Conservation (phyloP, 73 alveolate genomes). For the Blepharisma stoltei region DNA sequence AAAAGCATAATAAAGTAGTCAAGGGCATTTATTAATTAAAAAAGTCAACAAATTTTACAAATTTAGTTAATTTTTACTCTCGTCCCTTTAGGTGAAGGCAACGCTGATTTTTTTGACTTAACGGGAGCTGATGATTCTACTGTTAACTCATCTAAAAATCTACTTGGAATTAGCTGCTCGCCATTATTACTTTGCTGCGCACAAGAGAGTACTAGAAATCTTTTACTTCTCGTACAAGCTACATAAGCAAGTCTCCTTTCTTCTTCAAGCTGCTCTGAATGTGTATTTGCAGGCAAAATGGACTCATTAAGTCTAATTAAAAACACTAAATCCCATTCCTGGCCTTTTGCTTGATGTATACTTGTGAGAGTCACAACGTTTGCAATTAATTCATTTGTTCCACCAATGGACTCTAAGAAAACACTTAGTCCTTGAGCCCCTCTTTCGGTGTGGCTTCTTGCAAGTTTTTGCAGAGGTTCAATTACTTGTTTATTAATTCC, state of each 20-base stretch:
- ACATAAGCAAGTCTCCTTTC: constrained; percentile 83
- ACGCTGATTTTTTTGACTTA: too few relatives aligned
- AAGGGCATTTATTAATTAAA: too few relatives aligned
- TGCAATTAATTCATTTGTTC: background rate
- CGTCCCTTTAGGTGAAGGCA: too few relatives aligned
- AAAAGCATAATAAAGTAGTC: too few relatives aligned
- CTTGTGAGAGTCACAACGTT: background rate
- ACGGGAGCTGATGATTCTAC: background rate
- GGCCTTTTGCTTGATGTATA: constrained; percentile 24
- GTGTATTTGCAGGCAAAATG: background rate
- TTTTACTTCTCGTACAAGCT: constrained; percentile 70
- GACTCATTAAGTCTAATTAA: constrained; percentile 8
- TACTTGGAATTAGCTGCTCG: background rate
- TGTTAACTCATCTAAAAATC: constrained; percentile 2
- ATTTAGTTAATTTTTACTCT: too few relatives aligned
- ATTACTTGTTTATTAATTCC: background rate
- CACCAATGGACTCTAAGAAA: background rate
- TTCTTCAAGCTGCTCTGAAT: constrained; percentile 48
- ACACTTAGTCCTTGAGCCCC: background rate
- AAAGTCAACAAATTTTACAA: too few relatives aligned
- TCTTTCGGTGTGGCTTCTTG: background rate
- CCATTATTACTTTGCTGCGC: background rate
- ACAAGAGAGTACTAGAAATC: constrained; percentile 4
- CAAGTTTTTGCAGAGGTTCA: background rate
- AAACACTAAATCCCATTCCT: constrained; percentile 22